Conservation (phyloP, 140 eudicot species). For the Bidens hawaiensis region DNA sequence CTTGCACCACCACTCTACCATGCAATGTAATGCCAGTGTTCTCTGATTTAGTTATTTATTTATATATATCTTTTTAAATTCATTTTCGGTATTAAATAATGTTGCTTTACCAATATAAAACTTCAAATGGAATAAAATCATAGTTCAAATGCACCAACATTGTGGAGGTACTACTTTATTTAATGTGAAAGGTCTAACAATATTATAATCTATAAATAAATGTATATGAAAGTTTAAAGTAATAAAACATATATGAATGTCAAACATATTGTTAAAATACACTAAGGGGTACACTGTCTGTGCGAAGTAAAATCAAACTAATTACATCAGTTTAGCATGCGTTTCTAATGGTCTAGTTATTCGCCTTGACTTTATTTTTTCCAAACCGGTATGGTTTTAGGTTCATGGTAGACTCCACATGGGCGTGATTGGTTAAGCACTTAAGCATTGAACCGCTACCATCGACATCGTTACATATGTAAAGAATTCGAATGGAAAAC, state of each 20-base stretch:
- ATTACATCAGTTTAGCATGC: no score
- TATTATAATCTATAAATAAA: background rate
- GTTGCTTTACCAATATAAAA: slow-evolving; percentile 12
- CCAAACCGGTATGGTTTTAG: no score
- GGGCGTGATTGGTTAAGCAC: no score
- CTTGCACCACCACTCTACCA: slow-evolving; percentile 19
- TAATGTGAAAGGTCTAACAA: background rate
- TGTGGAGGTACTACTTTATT: slow-evolving; percentile 21
- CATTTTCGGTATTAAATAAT: background rate
- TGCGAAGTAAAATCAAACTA: no score
- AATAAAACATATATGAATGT: background rate
- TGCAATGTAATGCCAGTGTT: slow-evolving; percentile 24
- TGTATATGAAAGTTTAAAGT: background rate
- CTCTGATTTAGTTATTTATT: slow-evolving; percentile 5
- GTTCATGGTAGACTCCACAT: no score
- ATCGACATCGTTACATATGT: no score
- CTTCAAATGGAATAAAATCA: slow-evolving; percentile 24
- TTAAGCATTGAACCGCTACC: no score
- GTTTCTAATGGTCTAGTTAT: no score
- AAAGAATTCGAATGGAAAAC: no score
- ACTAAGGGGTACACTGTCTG: no score
- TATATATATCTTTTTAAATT: background rate
- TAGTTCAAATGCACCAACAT: slow-evolving; percentile 20
- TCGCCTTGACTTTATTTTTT: no score
- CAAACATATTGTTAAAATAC: no score